Evolutionary conservation across 192 early-diverging fungal species (phyloP), one percentile per base, ranked within the genome.

Genomic region (Lobosporangium transversale): DNA sequence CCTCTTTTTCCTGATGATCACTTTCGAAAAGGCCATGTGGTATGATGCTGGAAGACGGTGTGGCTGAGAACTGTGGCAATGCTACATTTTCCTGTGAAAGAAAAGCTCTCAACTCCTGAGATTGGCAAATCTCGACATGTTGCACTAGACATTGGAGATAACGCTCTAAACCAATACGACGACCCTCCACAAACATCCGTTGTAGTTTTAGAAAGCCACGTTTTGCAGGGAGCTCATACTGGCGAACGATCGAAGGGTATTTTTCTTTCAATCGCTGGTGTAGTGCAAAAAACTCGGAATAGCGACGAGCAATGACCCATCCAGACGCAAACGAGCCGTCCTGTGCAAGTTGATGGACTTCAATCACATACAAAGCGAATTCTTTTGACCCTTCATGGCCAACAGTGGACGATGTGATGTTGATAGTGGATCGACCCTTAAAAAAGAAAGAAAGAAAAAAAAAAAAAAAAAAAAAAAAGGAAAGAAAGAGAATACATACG

Each of bases 231-330:
- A 96, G 84, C 18, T 95, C 94, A 27, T 86, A 82, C 17, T 78
- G 56, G 9, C 86, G 81, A 59, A 95, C 89, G 14, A 85, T 65
- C 9, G 55, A 48, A 0, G 88, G 82, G 61, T 84, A 89, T 21
- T 75, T 64, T 1, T 79, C 66, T 29, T 85, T 86, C 24, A 98
- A 79, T 11, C 83, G 76, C 31, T 89, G 88, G 65, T 98, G 94
- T 64, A 98, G 76, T 0, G 86, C 82, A 54, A 89, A 86, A 73
- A 98, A 97, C 79, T 98, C 94, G n/a, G 87, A 87, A 74, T 93
- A 95, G 3, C 95, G 79, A 8, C 93, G 83, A 2, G 84, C 82
- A n/a, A 93, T 88, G 18, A 93, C 83, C 92, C 92, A 94, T 4
- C 91, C 89, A 0, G 86, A 89, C 1, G 80, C 80, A 74, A 66